Base-by-base conservation (phyloP, 225 moss, liverwort and hornwort species). In the Ulota crispa region DNA sequence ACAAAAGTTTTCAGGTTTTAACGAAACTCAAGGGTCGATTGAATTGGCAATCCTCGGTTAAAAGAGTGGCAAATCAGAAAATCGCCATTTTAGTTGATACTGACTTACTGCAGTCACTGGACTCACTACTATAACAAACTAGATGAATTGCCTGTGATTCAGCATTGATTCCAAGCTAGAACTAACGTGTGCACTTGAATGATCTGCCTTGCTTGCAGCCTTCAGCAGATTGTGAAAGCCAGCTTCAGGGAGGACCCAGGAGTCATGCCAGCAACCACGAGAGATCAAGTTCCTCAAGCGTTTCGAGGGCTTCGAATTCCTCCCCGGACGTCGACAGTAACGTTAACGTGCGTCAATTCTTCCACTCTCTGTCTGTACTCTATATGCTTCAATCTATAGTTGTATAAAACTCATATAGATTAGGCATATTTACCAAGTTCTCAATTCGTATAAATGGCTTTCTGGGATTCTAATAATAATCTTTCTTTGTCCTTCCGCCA, bases 211-310 rank as follows among this genome's bases (percentile, higher is more conserved):
- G 19, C 3, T 52, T 70, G 64, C 81, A 87, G 84, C 70, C 64
- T 70, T 65, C 2, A 13, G 6, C 53, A 47, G 77, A 68, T 59
- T 77, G 87, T 68, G 77, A 26, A 72, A 30, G 64, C 43, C 30
- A 26, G 8, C 19, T 60, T 1, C 69, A 42, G 45, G 41, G 26
- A 34, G 63, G 70, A 70, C 15, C 50, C 32, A 21, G 71, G 68
- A 82, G 82, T 79, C 76, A 87, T 87, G 79, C 75, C 59, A 45
- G 70, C 84, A 70, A 66, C 59, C 47, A 31, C 13, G 75, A 75
- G 82, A 61, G 76, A 78, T 78, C 68, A 61, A 85, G 82, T 32
- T 76, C 79, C 70, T 60, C 82, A 19, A 84, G 71, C 41, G 47
- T 76, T 45, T 85, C 78, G 1, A 71, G 85, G 70, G 59, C 79